Evolutionary conservation across 192 early-diverging fungal species (phyloP), one percentile per base, ranked within the genome.

Genomic region (Ambispora gerdemannii): DNA sequence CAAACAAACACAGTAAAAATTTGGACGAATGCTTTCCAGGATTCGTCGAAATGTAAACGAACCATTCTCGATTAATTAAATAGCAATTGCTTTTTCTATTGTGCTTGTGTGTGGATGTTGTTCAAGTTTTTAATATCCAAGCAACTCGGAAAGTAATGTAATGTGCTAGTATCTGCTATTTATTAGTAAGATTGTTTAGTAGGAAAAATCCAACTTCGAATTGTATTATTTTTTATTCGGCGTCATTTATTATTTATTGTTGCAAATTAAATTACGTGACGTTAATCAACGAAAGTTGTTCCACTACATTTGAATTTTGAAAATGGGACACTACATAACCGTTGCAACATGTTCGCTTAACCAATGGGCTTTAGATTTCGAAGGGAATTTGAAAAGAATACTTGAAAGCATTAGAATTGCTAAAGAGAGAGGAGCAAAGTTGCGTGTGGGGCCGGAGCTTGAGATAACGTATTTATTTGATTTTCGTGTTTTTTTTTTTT

Each of bases 361-460:
- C 80, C 91, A 93, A 79, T 99, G 95, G 96, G 95, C 97, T 1
- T 78, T 99, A 47, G 96, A 98, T 73, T 99, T 99, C 69, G 83
- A 87, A 49, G 97, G 97, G 22, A 99, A 99, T 82, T 83, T 90
- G 27, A 79, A 86, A 47, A 85, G 97, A 60, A 97, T 95, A 65
- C 76, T 88, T 0, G 84, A 90, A 72, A 94, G 92, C 74, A 94
- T 99, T 61, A 74, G 78, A 28, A 80, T 87, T 25, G 95, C 95
- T 8, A 97, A 95, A 71, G 86, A 82, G 33, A 73, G 72, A 11
- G 93, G 93, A 4, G 93, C 97, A 0, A 81, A 78, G 27, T 82
- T 95, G 34, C 87, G 97, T 30, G 87, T 97, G 51, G 97, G 97
- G 0, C 94, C 96, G 2, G 96, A 98, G 80, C 86, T 99, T 8